A percentile compares a stretch with the other conserved stretches of the same genome.
Evolutionary conservation across 1,139 yeast species (phyloP).

Genomic region (Hyphopichia wangnamkhiaoensis): DNA sequence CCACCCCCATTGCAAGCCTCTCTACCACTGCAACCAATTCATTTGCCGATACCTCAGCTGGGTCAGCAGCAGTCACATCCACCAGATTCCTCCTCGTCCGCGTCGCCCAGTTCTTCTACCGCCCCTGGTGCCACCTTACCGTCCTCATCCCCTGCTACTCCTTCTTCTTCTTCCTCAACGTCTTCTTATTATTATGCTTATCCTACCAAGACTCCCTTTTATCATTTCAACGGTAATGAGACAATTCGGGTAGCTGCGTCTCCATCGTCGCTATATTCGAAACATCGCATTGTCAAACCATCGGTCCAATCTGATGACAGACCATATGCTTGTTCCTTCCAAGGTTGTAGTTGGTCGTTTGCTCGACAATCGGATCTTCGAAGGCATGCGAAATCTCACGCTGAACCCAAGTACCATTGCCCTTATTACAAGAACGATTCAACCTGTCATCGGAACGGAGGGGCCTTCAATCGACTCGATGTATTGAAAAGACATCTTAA

Average conservation of each 20-base stretch:
- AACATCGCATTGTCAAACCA: background rate
- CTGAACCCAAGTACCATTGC: slow-evolving; percentile 64
- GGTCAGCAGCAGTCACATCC: too few species aligned
- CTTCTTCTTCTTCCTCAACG: background rate
- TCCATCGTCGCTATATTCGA: too few species aligned
- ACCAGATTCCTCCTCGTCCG: too few species aligned
- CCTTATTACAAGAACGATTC: slow-evolving; percentile 70
- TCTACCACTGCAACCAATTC: background rate
- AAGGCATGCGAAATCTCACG: slow-evolving; percentile 65
- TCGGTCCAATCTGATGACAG: slow-evolving; percentile 17
- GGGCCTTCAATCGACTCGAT: slow-evolving; percentile 68
- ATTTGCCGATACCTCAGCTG: too few species aligned
- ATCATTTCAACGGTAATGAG: background rate
- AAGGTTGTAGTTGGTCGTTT: slow-evolving; percentile 68
- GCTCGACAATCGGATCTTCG: slow-evolving; percentile 65
- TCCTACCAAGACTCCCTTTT: background rate
- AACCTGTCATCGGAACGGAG: slow-evolving; percentile 72
- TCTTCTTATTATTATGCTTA: background rate
- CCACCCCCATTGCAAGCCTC: background rate
- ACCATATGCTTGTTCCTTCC: slow-evolving; percentile 53
- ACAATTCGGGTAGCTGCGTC: background rate
- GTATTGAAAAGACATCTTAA: slow-evolving; percentile 69
- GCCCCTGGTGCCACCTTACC: background rate
- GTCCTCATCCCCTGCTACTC: background rate
- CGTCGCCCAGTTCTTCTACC: too few species aligned